Conservation (phyloP, 2,329 filamentous ascomycete genomes). For the Paraconiothyrium brasiliense region DNA sequence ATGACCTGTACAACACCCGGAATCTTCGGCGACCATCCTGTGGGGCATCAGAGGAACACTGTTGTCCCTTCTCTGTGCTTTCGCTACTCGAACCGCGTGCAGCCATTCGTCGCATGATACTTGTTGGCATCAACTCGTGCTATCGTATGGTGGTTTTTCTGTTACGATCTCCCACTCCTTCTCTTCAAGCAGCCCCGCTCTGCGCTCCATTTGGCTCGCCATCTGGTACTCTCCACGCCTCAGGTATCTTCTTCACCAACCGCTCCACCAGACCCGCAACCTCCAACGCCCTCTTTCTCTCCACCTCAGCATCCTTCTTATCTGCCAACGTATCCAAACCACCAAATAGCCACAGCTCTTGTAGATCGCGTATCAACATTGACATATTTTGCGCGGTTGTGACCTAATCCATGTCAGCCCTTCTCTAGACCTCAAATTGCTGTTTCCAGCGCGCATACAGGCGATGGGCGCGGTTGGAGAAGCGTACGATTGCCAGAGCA, state of each 20-base stretch:
- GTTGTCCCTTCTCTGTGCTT: too few relatives aligned
- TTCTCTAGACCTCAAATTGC: background rate
- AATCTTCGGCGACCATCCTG: background rate
- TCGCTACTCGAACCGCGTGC: too few relatives aligned
- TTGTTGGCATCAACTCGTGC: background rate
- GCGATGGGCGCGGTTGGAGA: background rate
- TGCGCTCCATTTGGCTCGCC: background rate
- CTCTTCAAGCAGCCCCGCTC: background rate
- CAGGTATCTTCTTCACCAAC: slow-evolving; percentile 29
- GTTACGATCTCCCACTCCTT: background rate
- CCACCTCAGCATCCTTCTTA: slow-evolving; percentile 36
- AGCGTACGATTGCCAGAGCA: slow-evolving; percentile 15
- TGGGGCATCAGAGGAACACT: too few relatives aligned
- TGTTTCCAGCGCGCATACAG: background rate
- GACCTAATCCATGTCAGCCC: slow-evolving; percentile 50
- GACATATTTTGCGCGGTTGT: slow-evolving; percentile 70
- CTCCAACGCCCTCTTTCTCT: slow-evolving; percentile 27
- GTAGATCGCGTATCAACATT: slow-evolving; percentile 68
- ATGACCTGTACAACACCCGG: background rate
- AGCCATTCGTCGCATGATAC: background rate
- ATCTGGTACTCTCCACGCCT: slow-evolving; percentile 11
- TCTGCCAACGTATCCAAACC: slow-evolving; percentile 65
- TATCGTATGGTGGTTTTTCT: background rate
- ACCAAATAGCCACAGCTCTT: slow-evolving; percentile 74
- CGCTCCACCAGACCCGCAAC: slow-evolving; percentile 36